phyloP scores from a whole-genome alignment of 177 flowering plant genomes.

The Vitis hybrid region DNA sequence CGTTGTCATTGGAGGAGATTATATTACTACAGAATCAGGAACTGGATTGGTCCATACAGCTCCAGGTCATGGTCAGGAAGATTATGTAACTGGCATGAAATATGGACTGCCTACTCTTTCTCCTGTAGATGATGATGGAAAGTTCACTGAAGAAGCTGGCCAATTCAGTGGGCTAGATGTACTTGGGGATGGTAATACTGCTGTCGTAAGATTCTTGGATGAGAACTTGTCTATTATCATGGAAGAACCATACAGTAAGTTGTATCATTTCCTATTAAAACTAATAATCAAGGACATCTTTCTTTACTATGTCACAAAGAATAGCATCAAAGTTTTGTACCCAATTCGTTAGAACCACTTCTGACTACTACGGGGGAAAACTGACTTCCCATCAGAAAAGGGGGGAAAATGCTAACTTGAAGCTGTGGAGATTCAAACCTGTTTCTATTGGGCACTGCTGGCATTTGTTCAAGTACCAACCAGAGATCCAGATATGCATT shows the following conservation, averaged over 20 bases:
- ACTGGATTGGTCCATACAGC: slow-evolving; percentile 99
- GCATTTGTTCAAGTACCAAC: too few relatives aligned
- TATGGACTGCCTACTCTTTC: slow-evolving; percentile 82
- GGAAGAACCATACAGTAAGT: slow-evolving; percentile 92
- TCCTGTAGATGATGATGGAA: slow-evolving; percentile 94
- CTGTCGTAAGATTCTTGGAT: slow-evolving; percentile 76
- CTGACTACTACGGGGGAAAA: too few relatives aligned
- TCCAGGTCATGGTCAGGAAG: slow-evolving; percentile 99
- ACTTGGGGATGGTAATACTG: slow-evolving; percentile 86
- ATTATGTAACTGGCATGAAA: slow-evolving; percentile 82
- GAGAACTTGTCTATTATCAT: slow-evolving; percentile 57
- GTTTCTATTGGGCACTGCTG: too few relatives aligned
- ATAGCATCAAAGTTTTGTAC: too few relatives aligned
- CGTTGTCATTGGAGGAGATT: slow-evolving; percentile 91
- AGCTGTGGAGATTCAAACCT: too few relatives aligned
- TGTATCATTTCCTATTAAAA: background rate
- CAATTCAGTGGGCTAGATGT: slow-evolving; percentile 85
- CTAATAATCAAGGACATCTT: too few relatives aligned
- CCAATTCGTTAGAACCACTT: too few relatives aligned
- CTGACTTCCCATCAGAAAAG: too few relatives aligned
- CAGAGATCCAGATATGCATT: too few relatives aligned
- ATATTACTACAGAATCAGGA: slow-evolving; percentile 95
- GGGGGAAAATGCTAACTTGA: too few relatives aligned
- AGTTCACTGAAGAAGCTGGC: slow-evolving; percentile 93
- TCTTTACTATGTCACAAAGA: too few relatives aligned